Conservation (phyloP, 768 basidiomycete genomes). For the Macrolepiota dolichaula region DNA sequence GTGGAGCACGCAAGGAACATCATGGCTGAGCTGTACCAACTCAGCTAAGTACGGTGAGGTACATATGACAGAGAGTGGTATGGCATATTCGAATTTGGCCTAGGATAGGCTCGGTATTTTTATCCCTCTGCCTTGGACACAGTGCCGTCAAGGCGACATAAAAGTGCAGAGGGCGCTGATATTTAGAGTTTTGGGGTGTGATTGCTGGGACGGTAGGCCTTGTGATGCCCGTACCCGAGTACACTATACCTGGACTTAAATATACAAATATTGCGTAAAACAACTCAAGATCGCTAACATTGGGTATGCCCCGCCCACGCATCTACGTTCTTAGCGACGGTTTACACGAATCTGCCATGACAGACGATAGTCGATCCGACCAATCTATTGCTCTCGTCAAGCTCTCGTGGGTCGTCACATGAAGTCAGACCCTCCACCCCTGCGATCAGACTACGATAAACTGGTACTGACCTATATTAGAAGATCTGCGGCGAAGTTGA, state of each 20-base stretch:
- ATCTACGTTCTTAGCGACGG: background rate
- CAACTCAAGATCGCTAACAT: background rate
- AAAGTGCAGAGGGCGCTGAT: background rate
- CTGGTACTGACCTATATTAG: background rate
- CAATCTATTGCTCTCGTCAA: background rate
- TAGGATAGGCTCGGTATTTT: background rate
- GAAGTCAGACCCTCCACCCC: background rate
- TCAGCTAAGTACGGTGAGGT: background rate
- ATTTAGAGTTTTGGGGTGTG: constrained; percentile 4
- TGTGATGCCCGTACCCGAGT: constrained; percentile 2
- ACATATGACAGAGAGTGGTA: background rate
- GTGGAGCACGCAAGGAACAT: background rate
- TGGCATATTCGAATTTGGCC: background rate
- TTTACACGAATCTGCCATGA: background rate
- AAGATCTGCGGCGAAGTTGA: background rate
- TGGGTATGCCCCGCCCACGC: background rate
- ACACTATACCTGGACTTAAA: background rate
- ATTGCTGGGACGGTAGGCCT: background rate
- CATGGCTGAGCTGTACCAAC: background rate
- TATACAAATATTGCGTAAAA: background rate
- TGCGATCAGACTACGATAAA: background rate
- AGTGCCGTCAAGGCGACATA: background rate
- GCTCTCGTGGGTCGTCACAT: background rate
- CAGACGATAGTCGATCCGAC: background rate
- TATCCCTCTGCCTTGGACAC: background rate